A percentile compares a stretch with the other conserved stretches of the same genome.
Conservation (phyloP, 2,329 filamentous ascomycete genomes). For the Sclerotinia trifoliorum region DNA sequence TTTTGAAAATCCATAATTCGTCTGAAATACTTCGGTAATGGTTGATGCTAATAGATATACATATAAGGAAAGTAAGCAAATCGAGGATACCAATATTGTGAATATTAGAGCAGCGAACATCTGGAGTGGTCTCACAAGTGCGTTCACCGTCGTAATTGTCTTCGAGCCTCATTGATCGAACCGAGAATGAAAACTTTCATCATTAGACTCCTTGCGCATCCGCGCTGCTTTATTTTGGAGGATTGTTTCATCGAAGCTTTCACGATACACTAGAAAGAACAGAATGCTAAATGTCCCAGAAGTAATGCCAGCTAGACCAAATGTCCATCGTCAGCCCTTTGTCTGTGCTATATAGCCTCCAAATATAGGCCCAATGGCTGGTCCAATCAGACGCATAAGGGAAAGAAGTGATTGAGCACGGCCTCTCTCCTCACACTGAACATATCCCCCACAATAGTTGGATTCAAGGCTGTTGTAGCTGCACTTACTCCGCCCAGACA, state of each 20-base stretch:
- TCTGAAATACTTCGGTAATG: constrained; percentile 57
- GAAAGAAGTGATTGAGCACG: background rate
- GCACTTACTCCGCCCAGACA: constrained; percentile 56
- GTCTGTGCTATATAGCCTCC: constrained; percentile 46
- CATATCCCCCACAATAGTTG: constrained; percentile 8
- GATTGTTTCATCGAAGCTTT: constrained; percentile 49
- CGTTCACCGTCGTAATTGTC: constrained; percentile 39
- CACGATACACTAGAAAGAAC: constrained; percentile 48
- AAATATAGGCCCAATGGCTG: constrained; percentile 46
- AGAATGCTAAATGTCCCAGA: constrained; percentile 45
- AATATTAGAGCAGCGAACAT: constrained; percentile 53
- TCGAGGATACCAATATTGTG: constrained; percentile 50
- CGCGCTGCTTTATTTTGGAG: constrained; percentile 47
- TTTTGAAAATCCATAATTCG: constrained; percentile 53
- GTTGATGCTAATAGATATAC: constrained; percentile 58
- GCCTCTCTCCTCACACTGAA: constrained; percentile 12
- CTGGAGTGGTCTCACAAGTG: constrained; percentile 46
- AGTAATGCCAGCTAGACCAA: constrained; percentile 49
- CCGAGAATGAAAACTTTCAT: constrained; percentile 48
- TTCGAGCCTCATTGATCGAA: constrained; percentile 44
- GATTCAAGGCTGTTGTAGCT: background rate
- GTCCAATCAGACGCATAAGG: constrained; percentile 57
- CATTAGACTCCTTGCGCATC: constrained; percentile 47
- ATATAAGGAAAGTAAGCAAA: constrained; percentile 51
- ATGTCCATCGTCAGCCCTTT: constrained; percentile 54